Percentiles rank a stretch among this genome's conserved stretches.
phyloP scores from a whole-genome alignment of 2,329 filamentous ascomycete species.

The Colletotrichum higginsianum region DNA sequence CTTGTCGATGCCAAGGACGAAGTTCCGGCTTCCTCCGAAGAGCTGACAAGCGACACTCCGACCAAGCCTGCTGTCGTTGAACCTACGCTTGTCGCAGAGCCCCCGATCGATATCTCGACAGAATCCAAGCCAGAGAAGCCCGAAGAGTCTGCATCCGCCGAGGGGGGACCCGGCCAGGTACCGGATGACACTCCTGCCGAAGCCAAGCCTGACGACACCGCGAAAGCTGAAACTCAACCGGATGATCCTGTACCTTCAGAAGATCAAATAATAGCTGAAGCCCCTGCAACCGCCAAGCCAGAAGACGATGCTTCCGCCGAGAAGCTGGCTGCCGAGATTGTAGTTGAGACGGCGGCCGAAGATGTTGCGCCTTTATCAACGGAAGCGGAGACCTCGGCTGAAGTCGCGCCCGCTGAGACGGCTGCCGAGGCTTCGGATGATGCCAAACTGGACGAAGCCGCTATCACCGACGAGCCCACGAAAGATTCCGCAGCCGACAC shows the following conservation, averaged over 20 bases:
- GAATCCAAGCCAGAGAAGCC: neutral
- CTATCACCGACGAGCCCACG: neutral
- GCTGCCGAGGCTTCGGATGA: neutral
- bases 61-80: slow-evolving; percentile 37
- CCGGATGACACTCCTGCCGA: neutral
- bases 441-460: neutral
- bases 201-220: neutral
- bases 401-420: neutral
- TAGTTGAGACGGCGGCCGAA: neutral
- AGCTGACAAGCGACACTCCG: slow-evolving; percentile 17
- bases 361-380: neutral
- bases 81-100: slow-evolving; percentile 26
- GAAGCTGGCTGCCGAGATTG: neutral
- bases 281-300: neutral
- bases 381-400: neutral
- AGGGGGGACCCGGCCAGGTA: neutral
- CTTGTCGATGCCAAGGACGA: neutral
- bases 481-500: neutral
- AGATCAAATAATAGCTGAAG: neutral
- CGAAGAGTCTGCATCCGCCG: neutral
- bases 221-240: neutral
- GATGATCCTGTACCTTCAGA: neutral
- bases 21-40: neutral
- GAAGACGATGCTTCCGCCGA: slow-evolving; percentile 6
- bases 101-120: slow-evolving; percentile 3